These are phyloP conservation scores for Quillaja saponaria DNA, from an alignment of 306 rosid genomes.

Conservation along the genomic window DNA sequence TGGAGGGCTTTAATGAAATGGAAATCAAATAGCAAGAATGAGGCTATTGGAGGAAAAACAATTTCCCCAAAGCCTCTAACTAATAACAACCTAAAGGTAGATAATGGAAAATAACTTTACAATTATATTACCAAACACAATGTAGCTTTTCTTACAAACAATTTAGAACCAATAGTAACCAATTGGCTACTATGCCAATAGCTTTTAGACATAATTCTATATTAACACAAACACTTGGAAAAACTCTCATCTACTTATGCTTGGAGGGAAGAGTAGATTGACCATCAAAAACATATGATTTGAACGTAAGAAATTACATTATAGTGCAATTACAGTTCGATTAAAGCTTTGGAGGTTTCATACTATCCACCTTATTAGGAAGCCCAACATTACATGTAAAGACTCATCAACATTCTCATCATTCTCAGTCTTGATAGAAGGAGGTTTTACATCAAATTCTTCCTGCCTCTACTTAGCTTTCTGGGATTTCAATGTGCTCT, in stretches of 20 bases:
- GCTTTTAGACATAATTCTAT: conserved; percentile 28
- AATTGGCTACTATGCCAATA: conserved; percentile 34
- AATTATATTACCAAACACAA: no score
- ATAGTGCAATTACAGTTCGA: conserved; percentile 67
- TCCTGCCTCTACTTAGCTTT: conserved; percentile 42
- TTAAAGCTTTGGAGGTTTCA: conserved; percentile 65
- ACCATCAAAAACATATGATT: neutral
- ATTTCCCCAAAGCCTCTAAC: no score
- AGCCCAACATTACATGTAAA: conserved; percentile 37
- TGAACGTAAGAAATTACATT: conserved; percentile 41
- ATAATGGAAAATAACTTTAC: no score
- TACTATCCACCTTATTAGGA: conserved; percentile 46
- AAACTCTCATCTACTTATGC: conserved; percentile 4
- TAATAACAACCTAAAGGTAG: no score
- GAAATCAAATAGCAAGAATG: no score
- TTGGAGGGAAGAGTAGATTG: conserved; percentile 2
- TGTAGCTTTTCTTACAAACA: no score
- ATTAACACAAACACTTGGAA: conserved; percentile 21
- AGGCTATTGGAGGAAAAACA: no score
- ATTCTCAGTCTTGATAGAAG: conserved; percentile 32
- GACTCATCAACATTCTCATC: conserved; percentile 52
- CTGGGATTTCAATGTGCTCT: conserved; percentile 38
- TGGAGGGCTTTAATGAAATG: no score
- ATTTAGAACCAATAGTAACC: conserved; percentile 32
- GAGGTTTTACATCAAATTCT: conserved; percentile 38